Percentiles rank a stretch among this genome's conserved stretches.
These are phyloP conservation scores for Lactifluus subvellereus DNA, from an alignment of 768 basidiomycete genomes.

Conservation along the genomic window DNA sequence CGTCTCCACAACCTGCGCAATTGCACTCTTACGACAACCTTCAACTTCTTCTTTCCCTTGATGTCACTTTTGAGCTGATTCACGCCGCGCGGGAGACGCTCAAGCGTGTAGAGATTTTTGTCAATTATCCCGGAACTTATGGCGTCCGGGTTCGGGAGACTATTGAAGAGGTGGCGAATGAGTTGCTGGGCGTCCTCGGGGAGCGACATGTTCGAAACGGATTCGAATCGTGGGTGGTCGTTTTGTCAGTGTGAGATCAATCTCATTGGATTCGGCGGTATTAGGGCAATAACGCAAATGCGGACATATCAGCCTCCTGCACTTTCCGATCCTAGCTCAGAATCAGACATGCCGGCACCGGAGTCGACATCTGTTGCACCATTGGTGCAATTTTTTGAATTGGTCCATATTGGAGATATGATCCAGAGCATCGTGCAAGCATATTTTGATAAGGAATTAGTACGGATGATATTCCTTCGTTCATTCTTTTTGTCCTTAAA, in stretches of 20 bases:
- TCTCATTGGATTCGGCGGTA: background rate
- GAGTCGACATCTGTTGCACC: constrained; percentile 60
- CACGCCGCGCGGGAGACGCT: constrained; percentile 88
- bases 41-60: constrained; percentile 87
- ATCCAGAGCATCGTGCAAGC: constrained; percentile 98
- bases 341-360: constrained; percentile 46
- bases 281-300: constrained; percentile 87
- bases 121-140: constrained; percentile 78
- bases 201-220: constrained; percentile 77
- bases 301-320: constrained; percentile 83
- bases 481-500: background rate
- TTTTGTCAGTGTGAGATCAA: background rate
- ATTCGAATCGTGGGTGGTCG: constrained; percentile 44
- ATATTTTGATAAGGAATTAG: constrained; percentile 95
- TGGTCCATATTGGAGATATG: constrained; percentile 95
- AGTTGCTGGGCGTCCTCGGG: constrained; percentile 71
- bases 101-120: constrained; percentile 89
- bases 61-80: constrained; percentile 85
- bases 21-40: constrained; percentile 44
- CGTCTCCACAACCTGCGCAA: constrained; percentile 27
- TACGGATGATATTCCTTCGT: constrained; percentile 32
- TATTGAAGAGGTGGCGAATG: constrained; percentile 88
- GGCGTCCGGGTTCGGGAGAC: constrained; percentile 87
- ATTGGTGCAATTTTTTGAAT: constrained; percentile 92
- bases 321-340: constrained; percentile 43